Percentiles rank a stretch among this genome's conserved stretches.
Evolutionary conservation across 441 rosid species (phyloP).

Genomic region (Erodium texanum): DNA sequence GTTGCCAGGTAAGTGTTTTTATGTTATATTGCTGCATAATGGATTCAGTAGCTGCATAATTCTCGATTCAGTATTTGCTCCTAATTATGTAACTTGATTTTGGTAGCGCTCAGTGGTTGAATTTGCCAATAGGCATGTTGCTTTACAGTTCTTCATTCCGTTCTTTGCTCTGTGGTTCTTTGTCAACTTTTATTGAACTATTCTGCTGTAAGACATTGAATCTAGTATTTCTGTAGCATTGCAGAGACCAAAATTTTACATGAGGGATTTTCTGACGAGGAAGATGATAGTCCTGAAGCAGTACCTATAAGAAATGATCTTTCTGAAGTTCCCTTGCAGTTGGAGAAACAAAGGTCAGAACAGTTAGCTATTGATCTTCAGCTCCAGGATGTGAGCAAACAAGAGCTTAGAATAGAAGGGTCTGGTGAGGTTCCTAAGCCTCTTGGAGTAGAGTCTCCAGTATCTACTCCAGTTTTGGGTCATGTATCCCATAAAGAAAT

Average conservation of each 20-base stretch:
- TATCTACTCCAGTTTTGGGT: conserved; percentile 16
- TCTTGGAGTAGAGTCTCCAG: conserved; percentile 26
- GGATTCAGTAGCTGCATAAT: neutral
- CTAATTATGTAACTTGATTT: neutral
- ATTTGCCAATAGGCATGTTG: neutral
- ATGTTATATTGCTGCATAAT: neutral
- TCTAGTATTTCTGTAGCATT: conserved; percentile 36
- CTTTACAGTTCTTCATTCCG: neutral
- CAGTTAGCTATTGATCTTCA: conserved; percentile 21
- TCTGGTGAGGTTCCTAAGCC: conserved; percentile 23
- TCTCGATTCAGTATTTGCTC: conserved; percentile 4
- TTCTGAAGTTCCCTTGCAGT: conserved; percentile 27
- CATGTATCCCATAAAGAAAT: conserved; percentile 21
- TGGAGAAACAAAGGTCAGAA: conserved; percentile 26
- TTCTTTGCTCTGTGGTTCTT: neutral
- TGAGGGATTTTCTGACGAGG: conserved; percentile 40
- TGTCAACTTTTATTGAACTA: neutral
- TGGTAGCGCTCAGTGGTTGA: conserved; percentile 4
- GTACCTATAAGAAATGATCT: conserved; percentile 21
- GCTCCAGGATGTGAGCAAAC: conserved; percentile 20
- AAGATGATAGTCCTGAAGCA: conserved; percentile 37
- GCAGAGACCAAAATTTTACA: conserved; percentile 31
- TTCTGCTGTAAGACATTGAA: conserved; percentile 20
- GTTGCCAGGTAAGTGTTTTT: conserved; percentile 52
- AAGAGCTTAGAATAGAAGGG: conserved; percentile 18